Base-by-base conservation (phyloP, 1,284 basidiomycete genomes). In the Spongispora temasekensis region DNA sequence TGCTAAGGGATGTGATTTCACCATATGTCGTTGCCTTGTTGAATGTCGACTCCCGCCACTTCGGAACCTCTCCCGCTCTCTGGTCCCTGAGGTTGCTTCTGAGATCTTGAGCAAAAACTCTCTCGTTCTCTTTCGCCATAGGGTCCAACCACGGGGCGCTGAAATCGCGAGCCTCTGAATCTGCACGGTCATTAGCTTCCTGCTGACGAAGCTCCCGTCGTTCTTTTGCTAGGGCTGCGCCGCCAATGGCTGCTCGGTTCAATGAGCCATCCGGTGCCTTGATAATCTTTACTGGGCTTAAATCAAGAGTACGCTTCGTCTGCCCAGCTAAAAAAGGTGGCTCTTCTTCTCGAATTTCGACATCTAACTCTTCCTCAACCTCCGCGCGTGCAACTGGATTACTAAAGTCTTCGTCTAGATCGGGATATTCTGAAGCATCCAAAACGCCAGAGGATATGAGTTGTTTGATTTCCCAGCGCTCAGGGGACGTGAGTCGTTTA, bases 381-480 rank as follows among this genome's bases (percentile, higher is more conserved):
- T 97, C 95, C 4, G 88, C 89, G 56, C 88, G 88, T n/a, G 83
- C 87, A 69, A 85, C 83, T 2, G 91, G 87, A 66, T 90, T 89
- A 61, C 79, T 83, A 70, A 94, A 88, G 68, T 97, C 95, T 67
- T 98, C 96, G 67, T 98, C 93, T 31, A 99, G 81, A 61, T 99
- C 95, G 4, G 97, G 97, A 71, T 98, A 98, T 76, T 99, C 97
- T 13, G 94, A 90, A 8, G 96, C 91, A 67, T 91, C 89, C 52
- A 98, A 87, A 6, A 90, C 93, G 53, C 97, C 97, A 44, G 95
- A 97, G 0, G 97, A 94, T 63, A 99, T 98, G 61, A 99, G 86
- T 75, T 99, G 97, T 75, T 98, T 98, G 76, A 99, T 94, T 79
- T 99, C 97, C 94, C 97, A 99, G 25, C 97, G 87, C 76, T 99